Evolutionary conservation across 306 rosid species (phyloP).

Genomic region (Cicer chorassanicum): DNA sequence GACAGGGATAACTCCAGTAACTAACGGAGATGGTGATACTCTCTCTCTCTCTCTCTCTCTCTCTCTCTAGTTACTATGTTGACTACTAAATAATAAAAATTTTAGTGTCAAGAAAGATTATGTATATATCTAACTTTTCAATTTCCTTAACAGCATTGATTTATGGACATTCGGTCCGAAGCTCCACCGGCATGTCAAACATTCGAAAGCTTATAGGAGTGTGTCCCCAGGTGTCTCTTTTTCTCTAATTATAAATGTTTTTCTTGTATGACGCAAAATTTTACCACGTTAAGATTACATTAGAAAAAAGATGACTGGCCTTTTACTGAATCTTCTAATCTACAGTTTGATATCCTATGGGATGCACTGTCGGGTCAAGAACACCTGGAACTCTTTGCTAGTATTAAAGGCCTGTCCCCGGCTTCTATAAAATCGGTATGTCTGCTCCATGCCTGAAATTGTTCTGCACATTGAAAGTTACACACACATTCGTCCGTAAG

Average conservation of each 20-base stretch:
- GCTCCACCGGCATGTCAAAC: constrained; percentile 75
- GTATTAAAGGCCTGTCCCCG: constrained; percentile 75
- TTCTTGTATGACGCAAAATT: constrained; percentile 30
- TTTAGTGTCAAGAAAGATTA: constrained; percentile 28
- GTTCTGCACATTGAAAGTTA: constrained; percentile 23
- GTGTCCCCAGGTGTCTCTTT: constrained; percentile 84
- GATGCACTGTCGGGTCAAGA: constrained; percentile 80
- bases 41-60: constrained; percentile 23
- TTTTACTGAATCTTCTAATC: constrained; percentile 39
- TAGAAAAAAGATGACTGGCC: constrained; percentile 4
- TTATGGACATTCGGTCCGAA: constrained; percentile 74
- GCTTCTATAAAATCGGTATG: constrained; percentile 68
- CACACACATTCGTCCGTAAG: not conserved
- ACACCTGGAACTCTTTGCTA: constrained; percentile 85
- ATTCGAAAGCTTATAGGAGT: constrained; percentile 81
- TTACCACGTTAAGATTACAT: constrained; percentile 32
- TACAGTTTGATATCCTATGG: constrained; percentile 90
- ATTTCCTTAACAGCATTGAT: constrained; percentile 64
- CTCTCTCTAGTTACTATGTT: constrained; percentile 24
- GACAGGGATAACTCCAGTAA: constrained; percentile 85
- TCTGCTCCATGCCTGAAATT: constrained; percentile 35
- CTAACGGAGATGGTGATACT: constrained; percentile 81
- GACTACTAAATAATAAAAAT: constrained; percentile 26
- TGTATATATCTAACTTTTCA: constrained; percentile 19
- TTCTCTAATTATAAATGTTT: constrained; percentile 31